Percentiles rank a stretch among this genome's conserved stretches.
Evolutionary conservation across 306 rosid genomes (phyloP).

Genomic region (Pyrus bretschneideri): DNA sequence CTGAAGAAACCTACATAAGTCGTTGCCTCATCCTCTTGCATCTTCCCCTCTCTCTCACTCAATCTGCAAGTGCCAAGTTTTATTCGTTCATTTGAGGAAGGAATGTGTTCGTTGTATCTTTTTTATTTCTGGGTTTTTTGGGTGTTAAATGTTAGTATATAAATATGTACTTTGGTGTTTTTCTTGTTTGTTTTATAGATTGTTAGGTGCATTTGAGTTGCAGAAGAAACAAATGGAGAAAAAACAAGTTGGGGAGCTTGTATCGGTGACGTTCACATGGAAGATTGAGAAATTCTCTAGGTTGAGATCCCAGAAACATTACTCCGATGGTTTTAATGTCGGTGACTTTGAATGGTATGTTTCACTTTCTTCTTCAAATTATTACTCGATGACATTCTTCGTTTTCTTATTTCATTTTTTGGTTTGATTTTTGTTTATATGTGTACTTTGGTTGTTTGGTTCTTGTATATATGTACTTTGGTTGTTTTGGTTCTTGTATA

Average conservation of each 20-base stretch:
- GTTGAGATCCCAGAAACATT: constrained; percentile 9
- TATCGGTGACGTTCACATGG: constrained; percentile 6
- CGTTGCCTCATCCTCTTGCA: background rate
- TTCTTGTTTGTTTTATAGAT: background rate
- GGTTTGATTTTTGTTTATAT: too few relatives aligned
- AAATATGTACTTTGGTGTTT: background rate
- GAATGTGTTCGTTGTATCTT: background rate
- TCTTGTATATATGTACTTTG: too few relatives aligned
- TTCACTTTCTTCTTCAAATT: background rate
- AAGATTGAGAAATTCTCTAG: background rate
- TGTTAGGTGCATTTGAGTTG: background rate
- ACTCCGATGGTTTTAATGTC: constrained; percentile 1
- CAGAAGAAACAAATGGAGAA: background rate
- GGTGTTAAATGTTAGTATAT: background rate
- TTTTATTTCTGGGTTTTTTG: too few relatives aligned
- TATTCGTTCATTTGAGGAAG: background rate
- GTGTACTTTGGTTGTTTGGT: too few relatives aligned
- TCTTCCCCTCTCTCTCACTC: background rate
- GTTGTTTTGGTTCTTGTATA: too few relatives aligned
- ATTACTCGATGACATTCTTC: too few relatives aligned
- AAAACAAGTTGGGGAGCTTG: background rate
- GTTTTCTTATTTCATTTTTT: too few relatives aligned
- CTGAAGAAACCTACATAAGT: background rate
- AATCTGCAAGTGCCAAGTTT: background rate
- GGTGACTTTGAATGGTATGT: constrained; percentile 10